Conservation (phyloP, 257 asterid species). For the Handroanthus guayacan region DNA sequence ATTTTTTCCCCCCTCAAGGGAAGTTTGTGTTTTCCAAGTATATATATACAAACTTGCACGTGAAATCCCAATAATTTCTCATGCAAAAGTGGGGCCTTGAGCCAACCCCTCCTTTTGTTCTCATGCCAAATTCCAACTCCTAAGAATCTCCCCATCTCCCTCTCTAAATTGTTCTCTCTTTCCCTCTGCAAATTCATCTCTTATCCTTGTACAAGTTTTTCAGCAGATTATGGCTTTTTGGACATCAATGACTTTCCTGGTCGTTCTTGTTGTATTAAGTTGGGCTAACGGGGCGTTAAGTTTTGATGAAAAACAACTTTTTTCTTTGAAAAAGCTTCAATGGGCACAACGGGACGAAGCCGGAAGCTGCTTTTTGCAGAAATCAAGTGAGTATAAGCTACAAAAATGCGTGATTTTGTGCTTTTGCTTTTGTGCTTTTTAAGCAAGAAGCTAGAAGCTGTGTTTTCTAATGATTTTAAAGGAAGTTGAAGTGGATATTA, state of each 20-base stretch:
- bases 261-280: conserved; percentile 33
- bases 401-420: not conserved
- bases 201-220: conserved; percentile 1
- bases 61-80: conserved; percentile 95
- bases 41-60: conserved; percentile 51
- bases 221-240: conserved; percentile 21
- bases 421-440: conserved; percentile 27
- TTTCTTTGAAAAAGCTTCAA: conserved; percentile 52
- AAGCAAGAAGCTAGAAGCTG: conserved; percentile 1
- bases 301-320: conserved; percentile 49
- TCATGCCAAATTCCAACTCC: conserved; percentile 67
- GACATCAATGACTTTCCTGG: conserved; percentile 34
- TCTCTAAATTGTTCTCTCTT: conserved; percentile 24
- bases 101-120: conserved; percentile 78
- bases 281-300: conserved; percentile 37
- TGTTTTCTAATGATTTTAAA: not conserved
- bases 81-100: conserved; percentile 85
- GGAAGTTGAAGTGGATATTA: conserved; percentile 34
- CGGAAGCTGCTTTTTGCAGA: conserved; percentile 46
- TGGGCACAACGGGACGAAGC: conserved; percentile 26
- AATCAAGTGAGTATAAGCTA: conserved; percentile 64
- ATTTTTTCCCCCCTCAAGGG: not conserved
- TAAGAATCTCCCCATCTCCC: conserved; percentile 54
- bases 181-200: conserved; percentile 17
- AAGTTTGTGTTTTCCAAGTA: conserved; percentile 20